phyloP scores from a whole-genome alignment of 2,329 filamentous ascomycete species.

The Xylariaceae sp. region DNA sequence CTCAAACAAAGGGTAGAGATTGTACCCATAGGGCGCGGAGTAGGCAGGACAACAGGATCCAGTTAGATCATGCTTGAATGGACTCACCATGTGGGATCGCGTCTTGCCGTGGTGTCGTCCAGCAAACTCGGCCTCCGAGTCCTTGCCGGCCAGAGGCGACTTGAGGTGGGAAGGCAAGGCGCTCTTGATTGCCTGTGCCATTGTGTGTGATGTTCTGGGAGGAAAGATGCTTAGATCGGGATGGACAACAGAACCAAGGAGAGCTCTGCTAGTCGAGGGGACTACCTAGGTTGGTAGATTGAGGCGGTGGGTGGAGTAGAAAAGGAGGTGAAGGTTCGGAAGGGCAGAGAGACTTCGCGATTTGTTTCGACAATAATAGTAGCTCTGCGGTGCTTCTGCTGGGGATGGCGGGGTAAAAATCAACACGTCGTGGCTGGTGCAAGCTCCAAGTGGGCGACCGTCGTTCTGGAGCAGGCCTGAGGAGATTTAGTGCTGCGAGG shows the following conservation, averaged over 20 bases:
- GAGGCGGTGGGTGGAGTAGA: conserved; percentile 5
- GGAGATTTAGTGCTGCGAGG: too few relatives aligned
- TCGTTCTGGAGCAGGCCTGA: too few relatives aligned
- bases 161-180: conserved; percentile 84
- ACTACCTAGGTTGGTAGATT: too few relatives aligned
- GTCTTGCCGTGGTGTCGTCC: conserved; percentile 79
- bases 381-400: conserved; percentile 4
- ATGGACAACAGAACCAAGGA: neutral
- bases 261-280: neutral
- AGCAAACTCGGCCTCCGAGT: conserved; percentile 46
- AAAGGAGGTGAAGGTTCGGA: conserved; percentile 21
- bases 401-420: conserved; percentile 10
- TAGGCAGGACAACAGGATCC: conserved; percentile 3
- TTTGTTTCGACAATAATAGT: conserved; percentile 13
- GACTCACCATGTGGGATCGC: conserved; percentile 78
- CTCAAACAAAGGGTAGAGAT: too few relatives aligned
- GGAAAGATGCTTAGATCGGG: too few relatives aligned
- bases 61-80: neutral
- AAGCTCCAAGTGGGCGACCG: too few relatives aligned
- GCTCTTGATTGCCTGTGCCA: conserved; percentile 68
- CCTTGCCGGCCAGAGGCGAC: conserved; percentile 43
- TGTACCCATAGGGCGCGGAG: too few relatives aligned
- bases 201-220: conserved; percentile 28
- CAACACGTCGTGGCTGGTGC: conserved; percentile 6
- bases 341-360: conserved; percentile 2